phyloP scores from a whole-genome alignment of 1,284 basidiomycete species.

The Cryptococcus floricola region DNA sequence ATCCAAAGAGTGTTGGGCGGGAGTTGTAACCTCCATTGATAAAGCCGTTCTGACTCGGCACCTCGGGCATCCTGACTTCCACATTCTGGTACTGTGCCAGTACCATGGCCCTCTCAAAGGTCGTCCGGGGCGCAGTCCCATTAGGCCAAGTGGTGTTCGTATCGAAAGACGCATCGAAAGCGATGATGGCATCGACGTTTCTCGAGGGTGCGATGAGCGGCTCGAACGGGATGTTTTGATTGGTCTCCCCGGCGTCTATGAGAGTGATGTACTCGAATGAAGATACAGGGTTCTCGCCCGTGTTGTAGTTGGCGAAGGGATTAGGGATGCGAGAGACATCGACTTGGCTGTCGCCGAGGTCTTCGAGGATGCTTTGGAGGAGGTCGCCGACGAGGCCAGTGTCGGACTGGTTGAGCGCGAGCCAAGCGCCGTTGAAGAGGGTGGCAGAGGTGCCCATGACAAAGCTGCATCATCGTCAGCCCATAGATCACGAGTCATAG shows the following conservation, averaged over 20 bases:
- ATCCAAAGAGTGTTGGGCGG: conserved; percentile 51
- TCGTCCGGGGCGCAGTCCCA: conserved; percentile 49
- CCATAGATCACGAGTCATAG: neutral
- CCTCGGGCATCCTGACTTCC: conserved; percentile 46
- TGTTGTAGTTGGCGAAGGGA: conserved; percentile 46
- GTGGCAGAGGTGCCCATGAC: conserved; percentile 50
- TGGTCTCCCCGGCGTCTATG: conserved; percentile 53
- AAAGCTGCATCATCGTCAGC: conserved; percentile 24
- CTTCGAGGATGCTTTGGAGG: conserved; percentile 11
- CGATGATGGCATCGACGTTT: conserved; percentile 54
- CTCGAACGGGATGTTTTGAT: conserved; percentile 54
- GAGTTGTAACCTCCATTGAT: conserved; percentile 55
- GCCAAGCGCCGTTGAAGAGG: conserved; percentile 41
- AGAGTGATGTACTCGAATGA: conserved; percentile 45
- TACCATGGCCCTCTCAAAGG: conserved; percentile 32
- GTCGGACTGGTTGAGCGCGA: conserved; percentile 36
- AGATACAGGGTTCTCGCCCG: conserved; percentile 40
- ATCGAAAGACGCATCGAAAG: conserved; percentile 55
- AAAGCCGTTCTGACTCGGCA: conserved; percentile 52
- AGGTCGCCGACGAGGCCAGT: conserved; percentile 38
- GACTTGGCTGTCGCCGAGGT: conserved; percentile 44
- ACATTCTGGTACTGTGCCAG: conserved; percentile 30
- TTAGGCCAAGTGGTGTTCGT: conserved; percentile 54
- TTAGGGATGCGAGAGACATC: conserved; percentile 52
- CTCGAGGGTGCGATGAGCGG: conserved; percentile 53